Evolutionary conservation across 2,329 filamentous ascomycete genomes (phyloP).

Genomic region (Paraphoma sp.): DNA sequence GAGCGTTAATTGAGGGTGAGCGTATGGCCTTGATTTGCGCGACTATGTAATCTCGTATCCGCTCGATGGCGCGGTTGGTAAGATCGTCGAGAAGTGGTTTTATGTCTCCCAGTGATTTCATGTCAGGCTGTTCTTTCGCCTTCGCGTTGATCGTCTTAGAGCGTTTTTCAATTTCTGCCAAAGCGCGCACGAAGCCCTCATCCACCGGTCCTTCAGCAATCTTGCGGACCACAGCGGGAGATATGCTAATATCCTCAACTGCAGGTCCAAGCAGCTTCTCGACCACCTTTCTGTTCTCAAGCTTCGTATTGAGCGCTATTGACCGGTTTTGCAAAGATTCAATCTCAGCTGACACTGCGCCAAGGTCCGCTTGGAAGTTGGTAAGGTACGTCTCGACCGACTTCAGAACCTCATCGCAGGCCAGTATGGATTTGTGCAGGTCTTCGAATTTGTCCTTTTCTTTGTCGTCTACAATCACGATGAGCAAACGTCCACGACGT

Average conservation of each 20-base stretch:
- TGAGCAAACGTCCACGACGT: conserved; percentile 29
- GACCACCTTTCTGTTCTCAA: conserved; percentile 88
- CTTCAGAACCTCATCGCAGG: conserved; percentile 90
- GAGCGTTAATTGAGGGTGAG: conserved; percentile 95
- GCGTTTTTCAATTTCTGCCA: conserved; percentile 84
- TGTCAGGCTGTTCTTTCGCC: conserved; percentile 61
- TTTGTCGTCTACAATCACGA: conserved; percentile 66
- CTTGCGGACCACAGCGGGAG: conserved; percentile 81
- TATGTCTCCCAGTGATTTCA: conserved; percentile 82
- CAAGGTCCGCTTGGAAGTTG: conserved; percentile 92
- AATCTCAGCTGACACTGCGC: conserved; percentile 91
- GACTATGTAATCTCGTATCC: conserved; percentile 93
- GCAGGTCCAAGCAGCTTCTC: conserved; percentile 87
- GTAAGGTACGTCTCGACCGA: conserved; percentile 93
- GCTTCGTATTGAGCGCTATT: conserved; percentile 77
- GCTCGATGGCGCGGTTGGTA: conserved; percentile 86
- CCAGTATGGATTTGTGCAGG: conserved; percentile 83
- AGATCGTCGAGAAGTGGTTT: conserved; percentile 85
- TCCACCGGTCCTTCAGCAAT: conserved; percentile 91
- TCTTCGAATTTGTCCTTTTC: conserved; percentile 88
- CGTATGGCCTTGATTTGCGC: conserved; percentile 92
- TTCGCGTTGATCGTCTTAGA: conserved; percentile 74
- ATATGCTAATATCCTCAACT: conserved; percentile 89
- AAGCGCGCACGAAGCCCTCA: conserved; percentile 82
- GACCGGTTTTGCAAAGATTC: conserved; percentile 91